Percentiles rank a stretch among this genome's conserved stretches.
Conservation (phyloP, 441 rosid species). For the Mallotus japonicus region DNA sequence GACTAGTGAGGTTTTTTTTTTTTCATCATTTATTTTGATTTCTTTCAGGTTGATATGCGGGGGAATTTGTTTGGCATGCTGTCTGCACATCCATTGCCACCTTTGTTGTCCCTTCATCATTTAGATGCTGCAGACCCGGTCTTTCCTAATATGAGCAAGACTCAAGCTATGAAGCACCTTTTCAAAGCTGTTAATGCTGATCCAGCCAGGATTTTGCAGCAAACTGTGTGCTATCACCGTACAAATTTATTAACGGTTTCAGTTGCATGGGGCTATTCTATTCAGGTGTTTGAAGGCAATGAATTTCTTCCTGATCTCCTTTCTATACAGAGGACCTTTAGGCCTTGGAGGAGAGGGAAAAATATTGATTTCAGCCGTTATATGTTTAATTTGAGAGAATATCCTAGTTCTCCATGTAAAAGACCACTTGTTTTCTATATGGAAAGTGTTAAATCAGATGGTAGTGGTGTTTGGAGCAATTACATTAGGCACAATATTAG, state of each 20-base stretch:
- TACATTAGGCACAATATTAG: conserved; percentile 45
- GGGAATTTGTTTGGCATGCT: conserved; percentile 82
- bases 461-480: conserved; percentile 52
- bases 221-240: conserved; percentile 76
- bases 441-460: conserved; percentile 44
- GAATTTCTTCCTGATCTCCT: conserved; percentile 76
- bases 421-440: conserved; percentile 65
- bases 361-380: conserved; percentile 38
- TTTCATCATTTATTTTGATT: conserved; percentile 8
- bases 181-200: conserved; percentile 59
- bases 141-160: conserved; percentile 60
- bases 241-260: conserved; percentile 54
- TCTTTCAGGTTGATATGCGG: conserved; percentile 70
- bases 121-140: conserved; percentile 80
- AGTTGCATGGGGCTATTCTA: conserved; percentile 85
- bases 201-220: conserved; percentile 78
- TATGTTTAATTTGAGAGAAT: conserved; percentile 75
- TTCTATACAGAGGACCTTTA: conserved; percentile 59
- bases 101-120: conserved; percentile 85
- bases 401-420: conserved; percentile 63
- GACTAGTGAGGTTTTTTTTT: not conserved
- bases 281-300: conserved; percentile 78
- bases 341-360: conserved; percentile 73
- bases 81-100: conserved; percentile 76
- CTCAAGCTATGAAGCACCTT: conserved; percentile 52